Evolutionary conservation across 1,139 yeast species (phyloP), one percentile per base, ranked within the genome.

Genomic region (Hemisphaericaspora subhashii): DNA sequence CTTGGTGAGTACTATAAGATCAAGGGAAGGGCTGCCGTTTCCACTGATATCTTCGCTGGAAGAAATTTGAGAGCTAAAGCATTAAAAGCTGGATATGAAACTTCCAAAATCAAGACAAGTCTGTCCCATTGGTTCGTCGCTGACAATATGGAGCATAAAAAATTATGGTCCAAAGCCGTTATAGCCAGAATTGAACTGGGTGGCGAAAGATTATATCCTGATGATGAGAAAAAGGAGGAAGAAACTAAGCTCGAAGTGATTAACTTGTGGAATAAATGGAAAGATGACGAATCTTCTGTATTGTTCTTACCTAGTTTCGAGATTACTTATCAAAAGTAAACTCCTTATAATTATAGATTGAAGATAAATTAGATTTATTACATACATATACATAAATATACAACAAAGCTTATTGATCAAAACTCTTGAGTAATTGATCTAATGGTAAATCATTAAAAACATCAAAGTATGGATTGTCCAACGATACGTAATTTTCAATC

Each of bases 61-160:
- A 46, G 58, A 33, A 36, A 44, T 16, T 46, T 55, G 30, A 42
- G 46, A 24, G 41, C 33, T 5, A 43, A 47, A 23, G 58, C 57
- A 7, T 23, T 57, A 5, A 37, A 42, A n/a, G 59, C 60, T 4
- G 62, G 61, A 1, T 56, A 51, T 39, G 38, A 40, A 5, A 40
- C 41, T 9, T 33, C 31, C 2, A 35, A 43, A 18, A 41, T 54
- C 17, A 34, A 33, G 13, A 37, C 53, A 6, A 18, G 51, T 2
- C 44, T 48, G 13, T 48, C 55, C 1, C 38, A 40, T 11, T 55
- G 58, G 60, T 39, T 52, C 24, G 24, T 46, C 13, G 30, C 50
- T 16, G 47, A 47, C 21, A 37, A 40, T 33, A 3, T 14, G 11
- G 14, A 42, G 37, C 24, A 38, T 29, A 43, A 40, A 33, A 13